Conservation (phyloP, 805 yeast species). For the Zygosaccharomyces rouxii region DNA sequence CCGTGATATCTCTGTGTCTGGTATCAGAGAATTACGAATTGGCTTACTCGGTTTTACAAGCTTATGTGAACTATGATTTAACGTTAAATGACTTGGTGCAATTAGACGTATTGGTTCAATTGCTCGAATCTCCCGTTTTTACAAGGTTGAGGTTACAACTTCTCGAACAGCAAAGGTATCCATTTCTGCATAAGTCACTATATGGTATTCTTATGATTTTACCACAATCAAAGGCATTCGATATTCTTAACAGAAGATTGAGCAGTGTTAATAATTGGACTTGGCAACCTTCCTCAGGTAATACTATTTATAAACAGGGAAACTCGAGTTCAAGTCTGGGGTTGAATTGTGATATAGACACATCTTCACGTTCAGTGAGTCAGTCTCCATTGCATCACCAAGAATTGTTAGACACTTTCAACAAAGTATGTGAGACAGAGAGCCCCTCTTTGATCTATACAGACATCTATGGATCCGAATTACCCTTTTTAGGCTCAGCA, state of each 20-base stretch:
- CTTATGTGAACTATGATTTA: conserved; percentile 71
- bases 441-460: conserved; percentile 8
- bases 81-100: conserved; percentile 77
- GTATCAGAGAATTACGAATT: conserved; percentile 84
- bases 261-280: conserved; percentile 37
- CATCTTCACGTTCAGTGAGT: conserved; percentile 28
- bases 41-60: conserved; percentile 75
- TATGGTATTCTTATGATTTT: conserved; percentile 90
- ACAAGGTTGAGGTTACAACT: conserved; percentile 80
- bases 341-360: conserved; percentile 13
- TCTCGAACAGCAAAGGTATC: conserved; percentile 79
- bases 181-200: conserved; percentile 76
- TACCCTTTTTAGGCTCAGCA: conserved; percentile 11
- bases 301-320: conserved; percentile 6
- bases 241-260: conserved; percentile 72
- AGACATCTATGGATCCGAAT: conserved; percentile 15
- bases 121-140: conserved; percentile 89
- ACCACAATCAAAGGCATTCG: conserved; percentile 90
- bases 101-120: conserved; percentile 81
- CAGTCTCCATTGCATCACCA: conserved; percentile 26
- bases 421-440: conserved; percentile 22
- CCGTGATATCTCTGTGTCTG: conserved; percentile 78
- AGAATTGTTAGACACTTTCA: conserved; percentile 32
- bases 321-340: conserved; percentile 10
- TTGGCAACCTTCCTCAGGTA: conserved; percentile 18